phyloP scores from a whole-genome alignment of 225 moss, liverwort and hornwort genomes.

The Ulota crispa region DNA sequence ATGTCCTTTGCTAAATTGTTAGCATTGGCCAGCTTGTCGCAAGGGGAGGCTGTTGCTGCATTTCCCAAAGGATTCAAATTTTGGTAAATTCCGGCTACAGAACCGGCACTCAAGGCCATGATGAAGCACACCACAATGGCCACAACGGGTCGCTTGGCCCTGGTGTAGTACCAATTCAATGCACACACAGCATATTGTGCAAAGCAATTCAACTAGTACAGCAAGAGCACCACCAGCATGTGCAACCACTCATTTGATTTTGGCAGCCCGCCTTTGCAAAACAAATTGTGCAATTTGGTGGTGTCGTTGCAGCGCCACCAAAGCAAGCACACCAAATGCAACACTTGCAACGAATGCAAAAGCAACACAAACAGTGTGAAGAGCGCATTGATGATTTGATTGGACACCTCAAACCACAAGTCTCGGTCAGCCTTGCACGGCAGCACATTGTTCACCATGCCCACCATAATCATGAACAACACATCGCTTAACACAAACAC shows the following conservation, averaged over 20 bases:
- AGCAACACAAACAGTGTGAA: constrained; percentile 74
- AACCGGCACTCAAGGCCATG: constrained; percentile 55
- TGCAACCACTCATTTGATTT: constrained; percentile 79
- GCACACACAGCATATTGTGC: constrained; percentile 80
- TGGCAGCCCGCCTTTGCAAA: constrained; percentile 64
- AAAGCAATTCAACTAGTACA: constrained; percentile 73
- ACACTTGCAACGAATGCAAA: constrained; percentile 54
- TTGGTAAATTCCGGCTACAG: constrained; percentile 64
- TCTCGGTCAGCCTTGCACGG: constrained; percentile 50
- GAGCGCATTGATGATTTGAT: constrained; percentile 77
- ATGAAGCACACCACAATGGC: constrained; percentile 60
- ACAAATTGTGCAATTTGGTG: constrained; percentile 50
- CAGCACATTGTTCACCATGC: constrained; percentile 64
- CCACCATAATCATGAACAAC: constrained; percentile 85
- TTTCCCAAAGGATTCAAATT: constrained; percentile 60
- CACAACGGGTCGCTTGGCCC: constrained; percentile 56
- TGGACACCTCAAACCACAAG: constrained; percentile 77
- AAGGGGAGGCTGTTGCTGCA: constrained; percentile 30
- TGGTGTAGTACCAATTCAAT: constrained; percentile 72
- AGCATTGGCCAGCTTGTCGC: constrained; percentile 22
- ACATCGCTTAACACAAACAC: constrained; percentile 68
- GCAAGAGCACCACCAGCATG: constrained; percentile 64
- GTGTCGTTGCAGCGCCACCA: constrained; percentile 64
- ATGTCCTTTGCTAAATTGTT: not conserved
- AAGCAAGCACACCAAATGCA: constrained; percentile 59